Evolutionary conservation across 2,329 filamentous ascomycete genomes (phyloP), one percentile per base, ranked within the genome.

Genomic region (Fusarium multiceps): DNA sequence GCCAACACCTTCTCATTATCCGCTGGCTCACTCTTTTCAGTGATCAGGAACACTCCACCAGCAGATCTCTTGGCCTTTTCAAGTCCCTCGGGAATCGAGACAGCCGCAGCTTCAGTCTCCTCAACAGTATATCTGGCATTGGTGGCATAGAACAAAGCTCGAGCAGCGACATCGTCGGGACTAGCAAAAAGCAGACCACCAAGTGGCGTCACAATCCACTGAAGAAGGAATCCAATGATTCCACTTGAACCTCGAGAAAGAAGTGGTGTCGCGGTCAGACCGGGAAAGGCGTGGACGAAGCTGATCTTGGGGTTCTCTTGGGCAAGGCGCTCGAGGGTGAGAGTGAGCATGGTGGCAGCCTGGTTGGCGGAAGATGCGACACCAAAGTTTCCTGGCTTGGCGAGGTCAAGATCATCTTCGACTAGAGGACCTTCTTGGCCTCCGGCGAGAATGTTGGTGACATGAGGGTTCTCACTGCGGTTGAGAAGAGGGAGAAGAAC

Each of bases 401-500:
- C 82, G 55, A 78, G 79, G 30, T 84, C 82, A 9, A 85, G 78
- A 51, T 88, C 84, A 32, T 83, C 76, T 2, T 80, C 68, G 25
- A 82, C 73, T 4, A 89, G 75, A 2, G 79, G 65, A 1, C 81
- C 82, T 77, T 89, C 87, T n/a, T 79, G 77, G 3, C 85, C 84
- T 3, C 80, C 85, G 0, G 81, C 85, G 0, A 88, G 78, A 6
- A 89, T 79, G 27, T 78, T 83, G 41, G 86, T 77, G 7, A 88
- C 83, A 3, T 87, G 84, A 0, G 81, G 75, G 3, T 84, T 81
- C 12, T 58, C 70, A 69, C 20, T 79, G 76, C 9, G 48, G 25
- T 66, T 54, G 1, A 91, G 82, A 0, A 85, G 81, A 0, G 89
- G 88, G 4, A 89, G 83, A 2, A 91, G 82, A 50, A 88, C 86